Base-by-base conservation (phyloP, 345 rosid species). In the Lepidium sativum region DNA sequence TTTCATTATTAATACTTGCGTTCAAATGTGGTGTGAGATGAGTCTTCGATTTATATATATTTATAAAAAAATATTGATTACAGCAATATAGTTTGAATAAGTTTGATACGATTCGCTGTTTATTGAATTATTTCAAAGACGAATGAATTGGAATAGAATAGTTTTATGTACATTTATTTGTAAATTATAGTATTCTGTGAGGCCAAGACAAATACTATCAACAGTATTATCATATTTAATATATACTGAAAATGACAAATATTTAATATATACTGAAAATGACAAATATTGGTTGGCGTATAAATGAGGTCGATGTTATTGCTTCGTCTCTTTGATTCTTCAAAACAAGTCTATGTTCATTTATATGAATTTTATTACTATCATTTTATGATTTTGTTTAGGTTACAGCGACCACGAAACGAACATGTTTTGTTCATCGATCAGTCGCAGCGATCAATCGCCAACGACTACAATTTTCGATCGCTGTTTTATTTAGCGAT, bases 241-340 rank as follows among this genome's bases (percentile, higher is more conserved):
- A 32, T 13, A 25, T 67, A 23, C 29, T 32, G 57, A 18, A 37
- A 48, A 35, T 10, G 9, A 49, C 38, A 13, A 27, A 37, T 3
- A 13, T 34, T 63, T 34, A 52, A 52, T 23, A 32, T 13, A 25
- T 67, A 23, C 29, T 32, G 57, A 18, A 37, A 48, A 35, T 10
- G 9, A 49, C 38, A 13, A 27, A 37, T 3, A 13, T 34, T 63
- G 53, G 51, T 31, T 56, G 47, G 55, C 71, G 56, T 67, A 67
- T 35, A 39, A 47, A 47, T 57, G 64, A 47, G 64, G 64, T 45
- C 21, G 48, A 57, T 68, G 42, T 17, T 50, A 37, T 34, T n/a
- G 54, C 44, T 21, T 34, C 11, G 11, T 69, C 6, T 20, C 45
- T 51, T 35, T 15, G 6, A 10, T 11, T 34, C 47, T 20, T 34